Evolutionary conservation across 345 rosid species (phyloP), one percentile per base, ranked within the genome.

Genomic region (Chamaenerion angustifolium): DNA sequence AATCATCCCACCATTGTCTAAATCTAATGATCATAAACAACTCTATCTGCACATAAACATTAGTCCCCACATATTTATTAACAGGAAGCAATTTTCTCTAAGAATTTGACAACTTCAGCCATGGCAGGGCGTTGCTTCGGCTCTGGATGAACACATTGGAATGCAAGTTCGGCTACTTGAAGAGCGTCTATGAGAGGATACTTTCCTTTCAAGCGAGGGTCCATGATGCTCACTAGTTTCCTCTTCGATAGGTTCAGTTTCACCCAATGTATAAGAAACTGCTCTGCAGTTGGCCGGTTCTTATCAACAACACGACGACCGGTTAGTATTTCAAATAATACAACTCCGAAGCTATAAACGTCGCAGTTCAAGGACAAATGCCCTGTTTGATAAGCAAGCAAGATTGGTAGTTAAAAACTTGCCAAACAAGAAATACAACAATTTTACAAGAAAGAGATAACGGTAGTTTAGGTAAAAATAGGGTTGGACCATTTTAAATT

Each of bases 321-420:
- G 6, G 63, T 43, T 43, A 59, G 40, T 40, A 59, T 37, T 49
- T 59, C 63, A 12, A 59, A 48, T 25, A 59, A 19, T 11, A 59
- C 56, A n/a, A 59, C 63, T 4, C 63, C 63, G 3, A 21, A 59
- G 45, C 56, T 50, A 13, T 43, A 59, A 18, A 59, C 63, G 51
- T 59, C 63, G 8, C 63, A 51, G 43, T 59, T 59, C 4, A 59
- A 44, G 37, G 0, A 51, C 12, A 59, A 25, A 45, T 35, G 51
- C 42, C 63, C 63, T 59, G 56, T 53, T 40, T 15, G 37, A 31
- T 0, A 31, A 42, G 23, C 25, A 23, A 43, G n/a, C 19, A 42
- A 4, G 12, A 9, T 12, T 6, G 12, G 37, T 31, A 3, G 5
- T 7, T 31, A 31, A 23, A 2, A 31, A 31, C 37, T 31, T 31